phyloP scores from a whole-genome alignment of 2,329 filamentous ascomycete species.

The Aotearoamyces nothofagi region DNA sequence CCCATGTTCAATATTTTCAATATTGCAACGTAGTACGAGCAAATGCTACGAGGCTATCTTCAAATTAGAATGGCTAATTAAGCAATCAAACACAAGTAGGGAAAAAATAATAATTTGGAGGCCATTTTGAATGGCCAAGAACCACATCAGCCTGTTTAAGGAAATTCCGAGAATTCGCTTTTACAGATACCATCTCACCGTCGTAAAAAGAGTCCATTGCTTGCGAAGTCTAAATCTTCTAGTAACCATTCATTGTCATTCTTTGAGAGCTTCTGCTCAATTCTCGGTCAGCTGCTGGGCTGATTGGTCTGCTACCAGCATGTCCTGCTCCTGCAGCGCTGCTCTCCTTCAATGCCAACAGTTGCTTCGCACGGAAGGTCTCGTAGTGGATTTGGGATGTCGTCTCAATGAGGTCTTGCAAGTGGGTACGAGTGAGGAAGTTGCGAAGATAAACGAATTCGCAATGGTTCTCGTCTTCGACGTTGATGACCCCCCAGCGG shows the following conservation, averaged over 20 bases:
- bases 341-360: constrained; percentile 95
- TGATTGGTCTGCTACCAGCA: constrained; percentile 80
- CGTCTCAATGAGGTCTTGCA: constrained; percentile 97
- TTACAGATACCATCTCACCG: constrained; percentile 16
- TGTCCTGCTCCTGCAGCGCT: constrained; percentile 55
- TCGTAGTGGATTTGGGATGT: constrained; percentile 99
- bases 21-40: no score
- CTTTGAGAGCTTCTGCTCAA: constrained; percentile 93
- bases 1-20: no score
- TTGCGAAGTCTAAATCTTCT: constrained; percentile 20
- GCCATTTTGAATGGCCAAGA: constrained; percentile 14
- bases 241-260: constrained; percentile 99
- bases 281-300: constrained; percentile 85
- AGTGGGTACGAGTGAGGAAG: constrained; percentile 95
- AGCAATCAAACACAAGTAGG: constrained; percentile 20
- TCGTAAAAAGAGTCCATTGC: constrained; percentile 12
- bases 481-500: constrained; percentile 98
- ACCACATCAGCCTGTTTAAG: constrained; percentile 16
- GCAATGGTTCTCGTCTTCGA: constrained; percentile 98
- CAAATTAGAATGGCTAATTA: constrained; percentile 22
- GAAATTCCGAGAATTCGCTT: constrained; percentile 17
- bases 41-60: no score
- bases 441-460: constrained; percentile 98
- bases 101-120: constrained; percentile 16
- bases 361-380: constrained; percentile 98